Evolutionary conservation across 306 rosid genomes (phyloP).

Genomic region (Dryas drummondii): DNA sequence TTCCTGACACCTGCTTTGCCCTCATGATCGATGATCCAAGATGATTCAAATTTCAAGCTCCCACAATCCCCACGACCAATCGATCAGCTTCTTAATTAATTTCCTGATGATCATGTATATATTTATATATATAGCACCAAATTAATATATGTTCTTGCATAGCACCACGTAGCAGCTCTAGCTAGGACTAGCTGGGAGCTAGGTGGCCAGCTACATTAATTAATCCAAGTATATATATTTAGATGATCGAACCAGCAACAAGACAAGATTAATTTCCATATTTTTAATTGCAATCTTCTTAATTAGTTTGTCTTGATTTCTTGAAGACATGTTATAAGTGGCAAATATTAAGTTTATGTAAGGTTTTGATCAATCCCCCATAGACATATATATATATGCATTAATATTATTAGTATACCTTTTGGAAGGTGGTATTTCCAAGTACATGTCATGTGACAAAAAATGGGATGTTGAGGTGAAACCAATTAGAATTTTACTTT

Average conservation of each 20-base stretch:
- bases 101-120: neutral
- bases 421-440: neutral
- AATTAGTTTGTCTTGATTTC: neutral
- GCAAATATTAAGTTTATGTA: neutral
- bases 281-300: neutral
- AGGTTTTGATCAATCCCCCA: neutral
- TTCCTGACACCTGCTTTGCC: constrained; percentile 56
- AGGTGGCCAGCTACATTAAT: no score
- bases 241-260: no score
- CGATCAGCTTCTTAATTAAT: neutral
- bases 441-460: constrained; percentile 12
- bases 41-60: neutral
- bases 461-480: constrained; percentile 10
- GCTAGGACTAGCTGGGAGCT: no score
- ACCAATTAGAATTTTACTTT: neutral
- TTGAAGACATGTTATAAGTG: neutral
- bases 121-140: no score
- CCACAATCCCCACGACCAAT: constrained; percentile 16
- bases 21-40: constrained; percentile 39
- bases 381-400: neutral
- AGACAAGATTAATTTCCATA: neutral
- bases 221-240: no score
- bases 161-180: no score
- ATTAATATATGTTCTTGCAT: no score
- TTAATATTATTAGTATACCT: neutral